phyloP scores from a whole-genome alignment of 1,284 basidiomycete genomes.

The Psilocybe mexicana region DNA sequence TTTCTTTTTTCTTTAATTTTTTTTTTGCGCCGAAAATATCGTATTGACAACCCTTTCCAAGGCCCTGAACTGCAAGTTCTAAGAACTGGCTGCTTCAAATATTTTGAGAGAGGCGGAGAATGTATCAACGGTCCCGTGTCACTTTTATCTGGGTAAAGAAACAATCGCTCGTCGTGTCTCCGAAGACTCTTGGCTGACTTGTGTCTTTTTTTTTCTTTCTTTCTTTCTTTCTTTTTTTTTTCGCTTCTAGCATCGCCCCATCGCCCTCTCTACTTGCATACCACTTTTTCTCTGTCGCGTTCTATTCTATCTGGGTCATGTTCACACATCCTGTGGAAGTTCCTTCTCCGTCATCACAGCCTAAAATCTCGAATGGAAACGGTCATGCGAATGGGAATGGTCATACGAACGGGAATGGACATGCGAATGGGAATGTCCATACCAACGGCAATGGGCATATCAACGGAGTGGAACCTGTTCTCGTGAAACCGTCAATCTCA shows the following conservation, averaged over 20 bases:
- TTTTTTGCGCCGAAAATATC: neutral
- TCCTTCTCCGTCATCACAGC: constrained; percentile 11
- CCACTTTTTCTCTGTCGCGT: constrained; percentile 95
- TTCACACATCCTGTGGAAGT: constrained; percentile 65
- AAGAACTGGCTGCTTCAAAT: constrained; percentile 94
- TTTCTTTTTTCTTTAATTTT: neutral
- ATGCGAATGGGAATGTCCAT: constrained; percentile 4
- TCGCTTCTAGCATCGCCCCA: constrained; percentile 55
- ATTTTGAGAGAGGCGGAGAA: constrained; percentile 93
- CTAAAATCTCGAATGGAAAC: constrained; percentile 3
- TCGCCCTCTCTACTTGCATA: constrained; percentile 79
- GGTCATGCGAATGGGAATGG: constrained; percentile 6
- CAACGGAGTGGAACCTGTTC: constrained; percentile 32
- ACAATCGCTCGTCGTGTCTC: neutral
- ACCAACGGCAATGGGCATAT: constrained; percentile 19
- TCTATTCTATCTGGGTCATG: constrained; percentile 89
- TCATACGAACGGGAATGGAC: constrained; percentile 28
- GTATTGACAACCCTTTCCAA: constrained; percentile 29
- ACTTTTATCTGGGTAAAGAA: constrained; percentile 77
- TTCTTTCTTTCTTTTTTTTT: neutral
- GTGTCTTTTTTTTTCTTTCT: too few relatives aligned
- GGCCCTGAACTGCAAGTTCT: constrained; percentile 83
- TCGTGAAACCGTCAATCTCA: constrained; percentile 43
- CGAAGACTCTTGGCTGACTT: neutral
- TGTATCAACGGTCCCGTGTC: constrained; percentile 89